Evolutionary conservation across 306 rosid species (phyloP), one percentile per base, ranked within the genome.

Genomic region (Corylus avellana): DNA sequence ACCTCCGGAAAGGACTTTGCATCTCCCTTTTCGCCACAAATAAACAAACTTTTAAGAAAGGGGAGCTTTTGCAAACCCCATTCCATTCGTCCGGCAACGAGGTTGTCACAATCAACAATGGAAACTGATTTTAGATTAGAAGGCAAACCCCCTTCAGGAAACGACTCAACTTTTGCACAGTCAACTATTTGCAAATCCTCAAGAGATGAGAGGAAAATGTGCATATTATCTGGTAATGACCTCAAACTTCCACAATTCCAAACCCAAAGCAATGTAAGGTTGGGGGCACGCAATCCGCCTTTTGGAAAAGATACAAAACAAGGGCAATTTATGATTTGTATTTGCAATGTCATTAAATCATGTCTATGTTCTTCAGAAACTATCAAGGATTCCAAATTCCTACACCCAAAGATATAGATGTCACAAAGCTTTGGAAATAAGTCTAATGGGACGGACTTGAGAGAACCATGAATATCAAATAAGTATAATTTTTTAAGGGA

Each of bases 131-230:
- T 1, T 4, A 39, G 5, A 10, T 61, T 61, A 42, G 55, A n/a
- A n/a, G 82, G 73, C 64, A 72, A 61, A 20, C 77, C 63, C 20
- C 49, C 84, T 8, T 42, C 10, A 0, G 81, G 67, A 48, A 79
- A 72, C 8, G 70, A 77, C 49, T 83, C 75, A 37, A 83, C 13
- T 53, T 77, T 37, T 49, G 78, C 82, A 76, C 90, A 84, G 0
- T 4, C 0, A 10, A 0, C 0, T 0, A 75, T 1, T 0, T 0
- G 0, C 12, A 84, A 39, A 22, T 0, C 0, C 48, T 35, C 4
- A 63, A 67, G 85, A 35, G 71, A 79, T 14, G 80, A 78, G 17
- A 80, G 58, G 2, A 61, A 62, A 14, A 22, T 76, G 55, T 59
- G 25, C 79, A 72, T 81, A 20, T 3, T 2, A 35, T 49, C 8